A percentile compares a stretch with the other conserved stretches of the same genome.
These are phyloP conservation scores for Fremontodendron californicum DNA, from an alignment of 345 rosid species.

Conservation along the genomic window DNA sequence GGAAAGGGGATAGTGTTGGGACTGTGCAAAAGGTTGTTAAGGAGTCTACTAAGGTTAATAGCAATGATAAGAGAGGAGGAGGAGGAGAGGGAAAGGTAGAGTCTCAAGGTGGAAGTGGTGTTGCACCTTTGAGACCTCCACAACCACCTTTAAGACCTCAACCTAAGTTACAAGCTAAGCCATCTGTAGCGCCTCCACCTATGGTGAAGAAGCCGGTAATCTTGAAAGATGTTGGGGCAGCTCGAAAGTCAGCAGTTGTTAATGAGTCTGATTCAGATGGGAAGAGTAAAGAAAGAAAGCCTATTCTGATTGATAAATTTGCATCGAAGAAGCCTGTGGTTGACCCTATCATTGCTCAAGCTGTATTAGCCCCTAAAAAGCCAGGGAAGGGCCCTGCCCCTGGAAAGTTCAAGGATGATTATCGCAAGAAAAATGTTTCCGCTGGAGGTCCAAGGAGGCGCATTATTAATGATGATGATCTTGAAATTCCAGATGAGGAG, in stretches of 20 bases:
- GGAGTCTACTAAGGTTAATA: conserved; percentile 45
- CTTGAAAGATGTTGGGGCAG: conserved; percentile 79
- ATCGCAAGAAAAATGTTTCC: conserved; percentile 57
- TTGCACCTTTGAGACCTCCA: conserved; percentile 33
- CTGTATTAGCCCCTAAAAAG: conserved; percentile 73
- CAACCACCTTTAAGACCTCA: conserved; percentile 63
- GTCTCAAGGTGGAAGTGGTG: conserved; percentile 30
- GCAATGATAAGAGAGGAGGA: conserved; percentile 25
- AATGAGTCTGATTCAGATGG: conserved; percentile 40
- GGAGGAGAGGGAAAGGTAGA: conserved; percentile 34
- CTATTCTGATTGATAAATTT: conserved; percentile 91
- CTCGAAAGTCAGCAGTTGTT: conserved; percentile 34
- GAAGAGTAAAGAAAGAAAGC: conserved; percentile 64
- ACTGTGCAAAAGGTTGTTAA: conserved; percentile 57
- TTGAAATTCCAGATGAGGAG: conserved; percentile 68
- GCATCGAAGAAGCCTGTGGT: conserved; percentile 64
- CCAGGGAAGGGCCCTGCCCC: conserved; percentile 65
- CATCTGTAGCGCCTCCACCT: conserved; percentile 59
- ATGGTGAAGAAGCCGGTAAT: conserved; percentile 54
- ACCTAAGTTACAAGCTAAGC: conserved; percentile 70
- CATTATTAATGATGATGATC: conserved; percentile 38
- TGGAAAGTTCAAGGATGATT: conserved; percentile 68
- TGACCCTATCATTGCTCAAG: conserved; percentile 69
- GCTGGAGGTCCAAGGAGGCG: conserved; percentile 64
- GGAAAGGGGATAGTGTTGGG: conserved; percentile 77